Evolutionary conservation across 768 basidiomycete species (phyloP).

Genomic region (Suillus ampliporus): DNA sequence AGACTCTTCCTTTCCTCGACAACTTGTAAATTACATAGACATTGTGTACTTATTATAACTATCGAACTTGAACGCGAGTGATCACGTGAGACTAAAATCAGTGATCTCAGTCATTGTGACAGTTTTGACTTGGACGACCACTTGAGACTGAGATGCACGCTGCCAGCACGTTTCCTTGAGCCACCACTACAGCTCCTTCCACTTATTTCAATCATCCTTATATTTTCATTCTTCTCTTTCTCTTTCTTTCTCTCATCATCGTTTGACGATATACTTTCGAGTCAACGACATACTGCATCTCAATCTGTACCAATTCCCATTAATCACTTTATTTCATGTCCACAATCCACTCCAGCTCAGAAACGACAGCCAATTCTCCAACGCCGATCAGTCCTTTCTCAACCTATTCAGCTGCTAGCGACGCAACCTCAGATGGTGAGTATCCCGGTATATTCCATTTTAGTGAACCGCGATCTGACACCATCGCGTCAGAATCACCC

Average conservation of each 20-base stretch:
- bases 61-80: too few species aligned
- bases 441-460: slow-evolving; percentile 36
- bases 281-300: too few species aligned
- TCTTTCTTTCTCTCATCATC: not conserved
- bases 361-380: slow-evolving; percentile 40
- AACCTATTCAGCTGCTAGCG: slow-evolving; percentile 47
- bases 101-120: not conserved
- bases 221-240: slow-evolving; percentile 1
- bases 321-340: slow-evolving; percentile 16
- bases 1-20: too few species aligned
- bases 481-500: slow-evolving; percentile 54
- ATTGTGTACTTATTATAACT: too few species aligned
- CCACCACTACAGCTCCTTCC: not conserved
- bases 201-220: not conserved
- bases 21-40: too few species aligned
- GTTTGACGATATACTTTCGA: slow-evolving; percentile 7
- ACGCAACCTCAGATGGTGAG: slow-evolving; percentile 58
- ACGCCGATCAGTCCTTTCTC: slow-evolving; percentile 46
- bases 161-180: slow-evolving; percentile 9
- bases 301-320: slow-evolving; percentile 4
- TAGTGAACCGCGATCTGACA: not conserved
- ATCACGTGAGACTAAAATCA: not conserved
- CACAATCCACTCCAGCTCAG: slow-evolving; percentile 43
- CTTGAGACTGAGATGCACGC: slow-evolving; percentile 8
- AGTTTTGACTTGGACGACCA: not conserved